Conservation (phyloP, 805 yeast species). For the Ascoidea asiatica region DNA sequence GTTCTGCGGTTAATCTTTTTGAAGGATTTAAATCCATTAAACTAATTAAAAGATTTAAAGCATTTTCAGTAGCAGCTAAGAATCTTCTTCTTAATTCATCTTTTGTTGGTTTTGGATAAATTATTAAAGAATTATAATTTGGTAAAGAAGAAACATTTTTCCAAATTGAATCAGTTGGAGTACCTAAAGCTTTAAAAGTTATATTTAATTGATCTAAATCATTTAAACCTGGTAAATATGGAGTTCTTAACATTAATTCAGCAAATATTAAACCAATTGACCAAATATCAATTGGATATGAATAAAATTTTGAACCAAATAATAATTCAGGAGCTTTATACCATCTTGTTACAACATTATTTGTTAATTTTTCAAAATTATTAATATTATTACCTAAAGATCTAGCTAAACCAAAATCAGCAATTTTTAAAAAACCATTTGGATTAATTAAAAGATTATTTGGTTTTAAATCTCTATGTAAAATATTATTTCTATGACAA, state of each 20-base stretch:
- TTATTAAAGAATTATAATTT: slow-evolving; percentile 53
- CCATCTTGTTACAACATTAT: slow-evolving; percentile 97
- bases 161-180: slow-evolving; percentile 90
- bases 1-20: slow-evolving; percentile 50
- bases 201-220: slow-evolving; percentile 84
- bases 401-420: slow-evolving; percentile 95
- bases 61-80: slow-evolving; percentile 81
- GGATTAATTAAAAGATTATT: slow-evolving; percentile 81
- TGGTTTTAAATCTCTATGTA: slow-evolving; percentile 92
- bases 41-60: slow-evolving; percentile 59
- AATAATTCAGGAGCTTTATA: slow-evolving; percentile 91
- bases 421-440: slow-evolving; percentile 77
- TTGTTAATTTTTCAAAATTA: slow-evolving; percentile 64
- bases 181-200: slow-evolving; percentile 92
- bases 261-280: slow-evolving; percentile 95
- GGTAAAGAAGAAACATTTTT: slow-evolving; percentile 78
- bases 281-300: slow-evolving; percentile 89
- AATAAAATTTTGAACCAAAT: slow-evolving; percentile 79
- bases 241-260: slow-evolving; percentile 87
- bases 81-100: slow-evolving; percentile 72
- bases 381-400: slow-evolving; percentile 58
- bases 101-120: slow-evolving; percentile 74
- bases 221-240: slow-evolving; percentile 86
- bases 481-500: slow-evolving; percentile 80
- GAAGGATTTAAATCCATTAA: slow-evolving; percentile 71